Evolutionary conservation across 2,329 filamentous ascomycete genomes (phyloP), one percentile per base, ranked within the genome.

Genomic region (Xylariaceae sp.): DNA sequence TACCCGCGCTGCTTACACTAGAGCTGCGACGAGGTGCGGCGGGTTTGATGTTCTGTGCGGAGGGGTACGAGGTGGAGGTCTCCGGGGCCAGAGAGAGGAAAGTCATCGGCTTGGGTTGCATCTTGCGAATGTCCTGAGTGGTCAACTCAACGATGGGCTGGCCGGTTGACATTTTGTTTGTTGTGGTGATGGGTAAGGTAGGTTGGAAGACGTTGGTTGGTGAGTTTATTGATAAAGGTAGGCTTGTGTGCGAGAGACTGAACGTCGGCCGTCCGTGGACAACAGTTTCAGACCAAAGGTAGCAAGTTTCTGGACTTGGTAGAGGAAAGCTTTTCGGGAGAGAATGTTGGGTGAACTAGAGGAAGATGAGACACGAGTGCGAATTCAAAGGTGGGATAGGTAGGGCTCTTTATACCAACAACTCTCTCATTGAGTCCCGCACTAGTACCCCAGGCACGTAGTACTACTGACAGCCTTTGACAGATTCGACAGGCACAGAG

Each of bases 41-140:
- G 33, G 67, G 62, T 54, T 69, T 68, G 58, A 67, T 61, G 53
- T 66, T 65, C 53, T 69, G 63, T 12, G 67, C 59, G 40, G 67
- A 63, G 42, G 81, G 80, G 69, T 81, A 82, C 19, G 78, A 81
- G 52, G 73, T 68, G 14, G 81, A 84, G 31, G 77, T 82, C 61
- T 75, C 74, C 39, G 82, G 82, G n/a, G 79, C 80, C 45, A 85
- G 75, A 31, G 77, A 75, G 56, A 85, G 76, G 72, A 85, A 85
- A 58, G 63, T 67, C 39, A 63, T 64, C 28, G 70, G 72, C 52
- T 66, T 67, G 51, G 49, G 54, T 40, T 59, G 54, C 36, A 59
- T 45, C 45, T 55, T 54, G 61, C 55, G 60, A 54, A 65, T 48
- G 16, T 50, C 57, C 48, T 63, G 53, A 49, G 47, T 42, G 47